Base-by-base conservation (phyloP, 495 filamentous ascomycete genomes). In the Rostrohypoxylon terebratum region DNA sequence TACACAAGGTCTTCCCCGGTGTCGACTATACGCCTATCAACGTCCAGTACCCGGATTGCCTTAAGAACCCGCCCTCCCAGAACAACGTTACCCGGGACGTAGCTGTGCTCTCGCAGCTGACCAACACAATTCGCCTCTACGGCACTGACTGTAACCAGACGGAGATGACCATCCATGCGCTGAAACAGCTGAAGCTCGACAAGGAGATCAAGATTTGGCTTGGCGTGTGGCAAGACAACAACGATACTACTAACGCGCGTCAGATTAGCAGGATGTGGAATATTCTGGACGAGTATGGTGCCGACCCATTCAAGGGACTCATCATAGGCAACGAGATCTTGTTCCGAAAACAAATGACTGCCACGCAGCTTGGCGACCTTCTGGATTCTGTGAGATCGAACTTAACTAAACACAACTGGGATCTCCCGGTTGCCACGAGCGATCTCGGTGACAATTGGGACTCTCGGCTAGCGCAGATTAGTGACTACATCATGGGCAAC, bases 121-220 rank as follows among this genome's bases (percentile, higher is more conserved):
- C 94, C 63, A 94, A 97, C 78, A 90, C 88, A 1, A 86, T 99
- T 47, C 92, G 95, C 1, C 86, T 98, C 13, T 99, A 99, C 78
- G 96, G 96, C 23, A 98, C 93, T 14, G 96, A 99, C 81, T 99
- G 96, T 86, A 98, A 98, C 78, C 95, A 98, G 80, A 98, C 96
- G 0, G 89, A 97, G 77, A 94, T 98, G 93, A 91, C 96, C 1
- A 86, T 98, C 44, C 90, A 95, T 74, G 89, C 94, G 5, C 90
- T 99, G 76, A 84, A 90, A 59, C 86, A 85, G 57, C 85, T 98
- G 34, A 87, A 87, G 36, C 79, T 97, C 59, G 87, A 89, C 20
- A 87, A 90, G 72, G 80, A 77, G 0, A 90, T 97, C 83, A 97
- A 96, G 73, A 85, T 99, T 69, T 98, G 96, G 96, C 85, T 98